Evolutionary conservation across 495 filamentous ascomycete genomes (phyloP), one percentile per base, ranked within the genome.

Genomic region (Hyaloscypha bicolor): DNA sequence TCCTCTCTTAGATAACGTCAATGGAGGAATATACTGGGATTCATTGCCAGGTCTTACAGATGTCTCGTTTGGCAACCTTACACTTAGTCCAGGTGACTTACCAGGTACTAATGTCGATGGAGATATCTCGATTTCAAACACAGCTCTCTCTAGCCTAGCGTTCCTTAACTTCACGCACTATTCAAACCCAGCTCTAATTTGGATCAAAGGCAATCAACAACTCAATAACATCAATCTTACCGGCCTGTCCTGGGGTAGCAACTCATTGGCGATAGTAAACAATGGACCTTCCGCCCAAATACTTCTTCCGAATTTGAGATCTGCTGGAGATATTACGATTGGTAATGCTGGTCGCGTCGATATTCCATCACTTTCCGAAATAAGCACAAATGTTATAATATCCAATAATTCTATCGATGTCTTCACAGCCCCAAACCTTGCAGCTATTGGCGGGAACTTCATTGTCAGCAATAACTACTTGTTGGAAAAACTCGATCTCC

Each of bases 111-210:
- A 64, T 33, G 32, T 64, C 5, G 21, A 64, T 55, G 45, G 48
- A 4, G 62, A 64, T 55, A n/a, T 64, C 9, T 55, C 52, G 29
- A 64, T 64, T 21, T 21, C 12, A 37, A 31, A 6, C 12, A 31
- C 62, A 2, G 62, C 45, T 25, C 48, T 64, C 31, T 33, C 21
- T 4, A 35, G n/a, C 9, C 39, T 64, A 8, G 31, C 16, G 6
- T 52, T 52, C 25, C 31, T 64, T 12, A 64, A 64, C 51, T 64
- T 64, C 33, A 32, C 58, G 58, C 58, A 61, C 33, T 39, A 21
- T 22, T 42, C 58, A 37, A 39, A n/a, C 9, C 58, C 58, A 61
- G 58, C 4, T 21, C 21, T 61, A 3, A 61, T 66, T 3, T 30
- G 25, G 30, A 35, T 61, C 55, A 32, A 12, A 12, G 29, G 42